phyloP scores from a whole-genome alignment of 2,329 filamentous ascomycete genomes.

The Thelonectria olida region DNA sequence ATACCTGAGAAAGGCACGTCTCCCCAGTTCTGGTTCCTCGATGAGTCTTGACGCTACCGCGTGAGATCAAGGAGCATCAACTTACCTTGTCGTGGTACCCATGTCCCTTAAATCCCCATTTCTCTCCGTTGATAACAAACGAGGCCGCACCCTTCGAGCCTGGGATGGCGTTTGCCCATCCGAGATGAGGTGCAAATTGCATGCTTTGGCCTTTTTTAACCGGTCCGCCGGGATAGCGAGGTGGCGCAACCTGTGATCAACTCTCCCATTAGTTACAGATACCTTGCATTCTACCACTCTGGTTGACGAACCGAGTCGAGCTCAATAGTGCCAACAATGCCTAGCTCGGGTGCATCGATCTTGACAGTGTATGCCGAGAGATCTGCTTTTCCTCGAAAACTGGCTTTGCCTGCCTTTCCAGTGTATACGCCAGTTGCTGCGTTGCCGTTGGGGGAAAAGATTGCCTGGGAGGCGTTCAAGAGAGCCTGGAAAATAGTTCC shows the following conservation, averaged over 20 bases:
- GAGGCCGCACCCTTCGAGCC: background rate
- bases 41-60: background rate
- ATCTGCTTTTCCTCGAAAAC: background rate
- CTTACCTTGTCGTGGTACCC: conserved; percentile 4
- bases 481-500: background rate
- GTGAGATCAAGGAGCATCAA: background rate
- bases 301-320: background rate
- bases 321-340: background rate
- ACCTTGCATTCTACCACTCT: background rate
- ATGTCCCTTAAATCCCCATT: background rate
- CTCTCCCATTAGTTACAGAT: background rate
- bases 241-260: background rate
- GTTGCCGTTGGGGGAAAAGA: background rate
- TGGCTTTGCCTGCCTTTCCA: background rate
- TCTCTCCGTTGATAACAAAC: background rate
- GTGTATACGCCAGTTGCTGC: background rate
- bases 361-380: background rate
- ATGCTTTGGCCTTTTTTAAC: background rate
- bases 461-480: background rate
- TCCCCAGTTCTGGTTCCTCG: background rate
- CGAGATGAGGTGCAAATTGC: background rate
- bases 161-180: background rate
- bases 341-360: background rate
- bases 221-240: background rate
- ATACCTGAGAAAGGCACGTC: background rate